Evolutionary conservation across 345 rosid species (phyloP).

Genomic region (Moringa oleifera): DNA sequence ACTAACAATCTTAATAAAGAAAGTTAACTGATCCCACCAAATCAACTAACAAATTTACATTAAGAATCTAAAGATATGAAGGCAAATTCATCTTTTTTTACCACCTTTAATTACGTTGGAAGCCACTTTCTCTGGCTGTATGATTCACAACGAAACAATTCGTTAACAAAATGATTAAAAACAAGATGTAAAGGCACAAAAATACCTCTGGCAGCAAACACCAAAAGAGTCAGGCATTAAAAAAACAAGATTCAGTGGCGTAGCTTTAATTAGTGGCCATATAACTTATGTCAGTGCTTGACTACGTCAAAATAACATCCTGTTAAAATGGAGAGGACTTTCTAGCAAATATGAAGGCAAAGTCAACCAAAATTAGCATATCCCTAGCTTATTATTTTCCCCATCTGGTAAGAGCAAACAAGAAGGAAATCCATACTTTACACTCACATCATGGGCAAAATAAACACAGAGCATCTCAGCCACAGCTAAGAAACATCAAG

Average conservation of each 20-base stretch:
- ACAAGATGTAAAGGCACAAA: not conserved
- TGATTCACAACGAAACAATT: no score
- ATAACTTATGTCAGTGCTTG: constrained; percentile 8
- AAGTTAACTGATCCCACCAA: no score
- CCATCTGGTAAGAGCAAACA: not conserved
- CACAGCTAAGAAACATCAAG: not conserved
- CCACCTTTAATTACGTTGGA: no score
- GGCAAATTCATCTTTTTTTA: no score
- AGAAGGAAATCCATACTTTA: not conserved
- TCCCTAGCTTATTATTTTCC: not conserved
- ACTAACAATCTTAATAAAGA: no score
- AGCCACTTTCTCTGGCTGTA: no score
- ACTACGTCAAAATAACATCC: constrained; percentile 20
- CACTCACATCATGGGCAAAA: not conserved
- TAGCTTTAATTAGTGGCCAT: not conserved
- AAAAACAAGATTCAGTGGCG: constrained; percentile 6
- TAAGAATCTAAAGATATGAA: no score
- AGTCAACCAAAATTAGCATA: constrained; percentile 7
- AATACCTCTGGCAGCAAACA: not conserved
- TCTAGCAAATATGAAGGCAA: not conserved
- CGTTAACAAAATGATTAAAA: not conserved
- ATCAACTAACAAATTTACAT: no score
- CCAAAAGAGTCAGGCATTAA: not conserved
- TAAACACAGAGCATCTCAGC: no score
- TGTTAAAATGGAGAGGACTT: not conserved